A percentile compares a stretch with the other conserved stretches of the same genome.
phyloP scores from a whole-genome alignment of 2,329 filamentous ascomycete genomes.

The Alternaria novae-zelandiae region DNA sequence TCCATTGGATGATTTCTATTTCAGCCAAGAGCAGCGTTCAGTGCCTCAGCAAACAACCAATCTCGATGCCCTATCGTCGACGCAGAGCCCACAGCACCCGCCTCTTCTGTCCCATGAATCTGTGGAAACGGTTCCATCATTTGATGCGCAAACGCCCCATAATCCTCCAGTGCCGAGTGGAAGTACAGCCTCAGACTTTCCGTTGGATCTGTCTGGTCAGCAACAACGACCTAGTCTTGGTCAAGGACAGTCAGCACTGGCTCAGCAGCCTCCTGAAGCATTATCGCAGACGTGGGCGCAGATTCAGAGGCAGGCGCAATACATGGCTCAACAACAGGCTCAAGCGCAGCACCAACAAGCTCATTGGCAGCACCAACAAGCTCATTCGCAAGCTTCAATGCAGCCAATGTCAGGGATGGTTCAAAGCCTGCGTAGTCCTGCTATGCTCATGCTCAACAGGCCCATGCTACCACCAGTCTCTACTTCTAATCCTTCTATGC shows the following conservation, averaged over 20 bases:
- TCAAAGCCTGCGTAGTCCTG: neutral
- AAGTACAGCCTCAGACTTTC: neutral
- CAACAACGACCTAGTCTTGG: neutral
- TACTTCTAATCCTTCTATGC: neutral
- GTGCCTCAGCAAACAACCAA: neutral
- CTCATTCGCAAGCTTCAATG: neutral
- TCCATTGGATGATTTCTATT: neutral
- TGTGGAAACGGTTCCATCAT: neutral
- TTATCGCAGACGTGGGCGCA: neutral
- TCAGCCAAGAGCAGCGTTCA: neutral
- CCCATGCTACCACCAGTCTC: neutral
- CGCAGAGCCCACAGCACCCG: neutral
- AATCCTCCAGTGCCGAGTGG: neutral
- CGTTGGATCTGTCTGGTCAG: neutral
- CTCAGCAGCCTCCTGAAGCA: neutral
- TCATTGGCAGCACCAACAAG: neutral
- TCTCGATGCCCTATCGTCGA: neutral
- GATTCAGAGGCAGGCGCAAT: neutral
- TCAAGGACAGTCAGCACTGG: neutral
- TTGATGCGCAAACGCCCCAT: neutral
- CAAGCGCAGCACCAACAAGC: neutral
- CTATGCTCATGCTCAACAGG: neutral
- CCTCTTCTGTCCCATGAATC: neutral
- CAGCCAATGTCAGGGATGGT: neutral
- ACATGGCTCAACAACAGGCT: neutral